A percentile compares a stretch with the other conserved stretches of the same genome.
phyloP scores from a whole-genome alignment of 345 rosid genomes.

The Arabidopsis arenosa region DNA sequence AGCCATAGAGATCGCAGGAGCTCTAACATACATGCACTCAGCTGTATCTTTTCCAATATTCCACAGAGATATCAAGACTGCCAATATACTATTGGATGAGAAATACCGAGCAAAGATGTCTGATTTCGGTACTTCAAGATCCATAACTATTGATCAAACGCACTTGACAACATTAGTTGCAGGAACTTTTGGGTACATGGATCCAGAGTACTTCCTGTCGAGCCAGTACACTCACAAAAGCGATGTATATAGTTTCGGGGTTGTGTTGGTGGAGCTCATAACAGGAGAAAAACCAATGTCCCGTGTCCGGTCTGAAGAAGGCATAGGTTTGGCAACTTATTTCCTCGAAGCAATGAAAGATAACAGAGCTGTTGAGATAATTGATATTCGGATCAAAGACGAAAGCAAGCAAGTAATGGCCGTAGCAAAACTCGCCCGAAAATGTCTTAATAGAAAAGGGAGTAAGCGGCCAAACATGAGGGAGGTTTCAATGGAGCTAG shows the following conservation, averaged over 20 bases:
- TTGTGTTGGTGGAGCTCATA: constrained; percentile 53
- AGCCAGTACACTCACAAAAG: constrained; percentile 49
- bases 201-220: constrained; percentile 49
- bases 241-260: constrained; percentile 59
- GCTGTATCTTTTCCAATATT: constrained; percentile 37
- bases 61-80: constrained; percentile 41
- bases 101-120: constrained; percentile 32
- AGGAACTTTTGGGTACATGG: constrained; percentile 52
- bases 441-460: constrained; percentile 45
- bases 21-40: constrained; percentile 37
- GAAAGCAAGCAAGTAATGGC: constrained; percentile 27
- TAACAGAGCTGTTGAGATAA: constrained; percentile 28
- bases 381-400: constrained; percentile 36
- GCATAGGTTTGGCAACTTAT: constrained; percentile 42
- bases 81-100: constrained; percentile 34
- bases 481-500: constrained; percentile 45
- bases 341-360: constrained; percentile 44
- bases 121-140: constrained; percentile 45
- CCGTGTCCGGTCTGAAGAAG: constrained; percentile 38
- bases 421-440: constrained; percentile 43
- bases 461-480: constrained; percentile 52
- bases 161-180: constrained; percentile 42
- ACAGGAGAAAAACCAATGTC: constrained; percentile 46
- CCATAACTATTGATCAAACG: constrained; percentile 33
- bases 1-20: constrained; percentile 21